Evolutionary conservation across 2,329 filamentous ascomycete genomes (phyloP).

Genomic region (Fusarium chuoi): DNA sequence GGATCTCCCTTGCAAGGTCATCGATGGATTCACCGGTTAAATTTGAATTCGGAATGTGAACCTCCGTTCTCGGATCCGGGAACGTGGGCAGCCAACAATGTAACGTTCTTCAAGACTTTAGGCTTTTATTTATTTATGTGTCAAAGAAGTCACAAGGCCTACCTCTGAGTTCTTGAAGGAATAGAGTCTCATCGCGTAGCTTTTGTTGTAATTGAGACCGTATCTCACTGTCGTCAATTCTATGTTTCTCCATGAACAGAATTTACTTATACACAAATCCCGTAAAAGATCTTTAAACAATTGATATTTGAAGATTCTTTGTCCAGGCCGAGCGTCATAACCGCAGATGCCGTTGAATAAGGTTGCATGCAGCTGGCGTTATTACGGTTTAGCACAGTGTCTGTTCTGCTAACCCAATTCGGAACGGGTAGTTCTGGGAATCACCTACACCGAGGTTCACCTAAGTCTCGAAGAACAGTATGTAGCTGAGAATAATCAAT

Average conservation of each 20-base stretch:
- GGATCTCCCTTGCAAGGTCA: background rate
- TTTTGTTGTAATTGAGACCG: background rate
- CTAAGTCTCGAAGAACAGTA: too few species aligned
- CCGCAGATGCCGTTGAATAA: rapidly evolving
- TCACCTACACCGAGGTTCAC: background rate
- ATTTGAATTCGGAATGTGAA: background rate
- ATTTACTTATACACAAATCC: rapidly evolving
- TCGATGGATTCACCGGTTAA: background rate
- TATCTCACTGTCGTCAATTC: background rate
- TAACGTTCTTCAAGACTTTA: background rate
- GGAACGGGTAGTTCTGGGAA: background rate
- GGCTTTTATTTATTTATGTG: background rate
- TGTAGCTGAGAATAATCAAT: rapidly evolving
- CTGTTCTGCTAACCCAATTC: background rate
- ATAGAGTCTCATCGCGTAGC: rapidly evolving
- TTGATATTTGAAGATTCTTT: rapidly evolving
- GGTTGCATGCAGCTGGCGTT: background rate
- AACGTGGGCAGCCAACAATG: background rate
- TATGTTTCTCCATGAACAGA: rapidly evolving
- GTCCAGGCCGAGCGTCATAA: rapidly evolving
- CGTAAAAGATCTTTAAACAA: rapidly evolving
- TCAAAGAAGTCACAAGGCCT: background rate
- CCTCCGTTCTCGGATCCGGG: background rate
- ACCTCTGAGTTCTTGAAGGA: rapidly evolving
- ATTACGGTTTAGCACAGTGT: background rate